Conservation (phyloP, 441 rosid species). For the Euphorbia neoarborescens region DNA sequence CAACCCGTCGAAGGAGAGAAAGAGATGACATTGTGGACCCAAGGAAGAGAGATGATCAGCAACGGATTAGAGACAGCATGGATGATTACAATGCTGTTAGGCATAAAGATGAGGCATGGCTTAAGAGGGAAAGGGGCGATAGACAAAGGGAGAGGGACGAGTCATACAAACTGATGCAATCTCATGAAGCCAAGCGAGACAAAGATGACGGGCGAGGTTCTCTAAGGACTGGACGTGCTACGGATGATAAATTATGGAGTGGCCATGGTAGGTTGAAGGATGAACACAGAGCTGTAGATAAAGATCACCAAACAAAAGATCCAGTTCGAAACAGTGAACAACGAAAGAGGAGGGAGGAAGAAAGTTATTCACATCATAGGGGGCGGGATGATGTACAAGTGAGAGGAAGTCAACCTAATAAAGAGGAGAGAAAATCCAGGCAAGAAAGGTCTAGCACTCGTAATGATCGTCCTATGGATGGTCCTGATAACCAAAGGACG, state of each 20-base stretch:
- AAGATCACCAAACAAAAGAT: constrained; percentile 63
- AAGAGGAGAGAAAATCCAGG: constrained; percentile 63
- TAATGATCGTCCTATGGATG: constrained; percentile 41
- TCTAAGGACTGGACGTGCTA: constrained; percentile 48
- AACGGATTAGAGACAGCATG: constrained; percentile 60
- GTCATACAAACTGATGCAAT: constrained; percentile 44
- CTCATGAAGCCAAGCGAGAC: constrained; percentile 60
- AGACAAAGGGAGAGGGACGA: constrained; percentile 69
- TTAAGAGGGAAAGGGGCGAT: constrained; percentile 67
- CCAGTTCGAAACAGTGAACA: constrained; percentile 54
- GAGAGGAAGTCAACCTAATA: constrained; percentile 40
- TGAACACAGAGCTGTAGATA: constrained; percentile 56
- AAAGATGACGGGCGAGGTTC: constrained; percentile 62
- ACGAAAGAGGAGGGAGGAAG: constrained; percentile 70
- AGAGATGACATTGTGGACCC: constrained; percentile 63
- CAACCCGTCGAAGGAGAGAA: constrained; percentile 63
- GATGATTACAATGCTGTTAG: constrained; percentile 62
- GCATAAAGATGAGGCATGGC: constrained; percentile 68
- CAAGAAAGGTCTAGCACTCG: constrained; percentile 62
- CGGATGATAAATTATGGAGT: constrained; percentile 65
- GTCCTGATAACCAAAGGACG: constrained; percentile 52
- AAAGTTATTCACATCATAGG: constrained; percentile 45
- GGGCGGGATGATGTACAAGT: constrained; percentile 54
- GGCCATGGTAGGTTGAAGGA: constrained; percentile 50
- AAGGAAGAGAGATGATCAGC: constrained; percentile 72